These are phyloP conservation scores for Boletus eberwhitei DNA, from an alignment of 768 basidiomycete genomes.

Conservation along the genomic window DNA sequence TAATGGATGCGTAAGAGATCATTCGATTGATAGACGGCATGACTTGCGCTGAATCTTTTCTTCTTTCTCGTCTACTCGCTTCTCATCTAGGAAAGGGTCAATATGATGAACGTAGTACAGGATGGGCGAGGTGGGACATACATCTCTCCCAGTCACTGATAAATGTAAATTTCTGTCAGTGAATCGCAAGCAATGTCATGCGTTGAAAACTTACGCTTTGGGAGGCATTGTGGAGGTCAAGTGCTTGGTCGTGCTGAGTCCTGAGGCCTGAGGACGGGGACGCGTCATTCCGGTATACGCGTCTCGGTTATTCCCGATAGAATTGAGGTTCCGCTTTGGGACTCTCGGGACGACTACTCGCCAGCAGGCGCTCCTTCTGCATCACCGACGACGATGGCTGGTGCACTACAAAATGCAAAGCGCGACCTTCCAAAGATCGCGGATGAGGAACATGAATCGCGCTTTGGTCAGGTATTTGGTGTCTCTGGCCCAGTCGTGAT, in stretches of 20 bases:
- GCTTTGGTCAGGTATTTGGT: slow-evolving; percentile 85
- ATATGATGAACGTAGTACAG: slow-evolving; percentile 2
- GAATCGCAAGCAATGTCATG: neutral
- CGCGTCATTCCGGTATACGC: slow-evolving; percentile 36
- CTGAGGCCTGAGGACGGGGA: slow-evolving; percentile 26
- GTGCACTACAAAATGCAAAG: slow-evolving; percentile 89
- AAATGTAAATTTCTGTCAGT: slow-evolving; percentile 5
- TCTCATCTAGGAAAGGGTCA: slow-evolving; percentile 56
- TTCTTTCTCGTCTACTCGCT: slow-evolving; percentile 81
- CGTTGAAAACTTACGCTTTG: slow-evolving; percentile 73
- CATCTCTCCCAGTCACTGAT: slow-evolving; percentile 98
- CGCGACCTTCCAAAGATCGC: slow-evolving; percentile 81
- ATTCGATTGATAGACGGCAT: neutral
- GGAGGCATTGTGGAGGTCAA: slow-evolving; percentile 70
- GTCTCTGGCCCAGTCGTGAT: slow-evolving; percentile 99
- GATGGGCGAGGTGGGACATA: slow-evolving; percentile 34
- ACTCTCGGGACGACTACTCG: neutral
- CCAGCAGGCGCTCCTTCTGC: neutral
- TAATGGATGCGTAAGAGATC: slow-evolving; percentile 30
- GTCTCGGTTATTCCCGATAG: slow-evolving; percentile 24
- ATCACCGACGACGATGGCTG: slow-evolving; percentile 63
- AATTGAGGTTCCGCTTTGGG: slow-evolving; percentile 31
- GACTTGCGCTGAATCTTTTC: slow-evolving; percentile 86
- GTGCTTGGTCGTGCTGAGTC: slow-evolving; percentile 20
- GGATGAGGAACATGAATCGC: slow-evolving; percentile 87